phyloP scores from a whole-genome alignment of 192 early-diverging fungal genomes.

The Rhizoclosmatium globosum region DNA sequence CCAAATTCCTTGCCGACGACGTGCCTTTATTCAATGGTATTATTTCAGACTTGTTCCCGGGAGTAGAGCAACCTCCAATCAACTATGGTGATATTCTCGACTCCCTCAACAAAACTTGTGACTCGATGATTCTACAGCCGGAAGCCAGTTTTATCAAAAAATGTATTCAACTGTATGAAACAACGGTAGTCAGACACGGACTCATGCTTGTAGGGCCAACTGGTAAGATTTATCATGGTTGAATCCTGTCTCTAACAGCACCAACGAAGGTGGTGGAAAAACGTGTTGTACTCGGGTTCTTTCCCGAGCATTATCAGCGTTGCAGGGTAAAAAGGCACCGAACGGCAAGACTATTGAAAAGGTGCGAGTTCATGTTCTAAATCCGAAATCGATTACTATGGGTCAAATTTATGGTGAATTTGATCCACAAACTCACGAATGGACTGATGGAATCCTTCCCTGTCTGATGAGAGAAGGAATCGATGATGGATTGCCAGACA shows the following conservation, averaged over 20 bases:
- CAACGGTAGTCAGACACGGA: constrained; percentile 67
- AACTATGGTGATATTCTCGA: constrained; percentile 65
- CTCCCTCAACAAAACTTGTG: constrained; percentile 55
- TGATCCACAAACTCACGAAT: constrained; percentile 69
- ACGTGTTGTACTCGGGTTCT: constrained; percentile 60
- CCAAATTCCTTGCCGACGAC: constrained; percentile 69
- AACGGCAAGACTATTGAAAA: constrained; percentile 64
- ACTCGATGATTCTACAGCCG: constrained; percentile 56
- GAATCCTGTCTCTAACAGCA: not conserved
- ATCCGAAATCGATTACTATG: constrained; percentile 74
- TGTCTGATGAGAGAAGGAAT: constrained; percentile 66
- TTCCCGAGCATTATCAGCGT: constrained; percentile 48
- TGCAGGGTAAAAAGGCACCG: constrained; percentile 57
- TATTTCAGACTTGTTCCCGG: constrained; percentile 67
- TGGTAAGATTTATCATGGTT: constrained; percentile 13
- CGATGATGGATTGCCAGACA: constrained; percentile 64
- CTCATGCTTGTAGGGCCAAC: constrained; percentile 68
- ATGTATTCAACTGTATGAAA: constrained; percentile 73
- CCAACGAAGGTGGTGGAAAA: constrained; percentile 55
- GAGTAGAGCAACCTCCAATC: constrained; percentile 63
- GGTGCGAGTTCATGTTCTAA: constrained; percentile 61
- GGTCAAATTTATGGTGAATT: constrained; percentile 73
- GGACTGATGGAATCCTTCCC: constrained; percentile 69
- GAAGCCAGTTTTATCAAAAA: constrained; percentile 64
- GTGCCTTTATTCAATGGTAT: constrained; percentile 71